Evolutionary conservation across 495 filamentous ascomycete genomes (phyloP).

Genomic region (Platismatia glauca): DNA sequence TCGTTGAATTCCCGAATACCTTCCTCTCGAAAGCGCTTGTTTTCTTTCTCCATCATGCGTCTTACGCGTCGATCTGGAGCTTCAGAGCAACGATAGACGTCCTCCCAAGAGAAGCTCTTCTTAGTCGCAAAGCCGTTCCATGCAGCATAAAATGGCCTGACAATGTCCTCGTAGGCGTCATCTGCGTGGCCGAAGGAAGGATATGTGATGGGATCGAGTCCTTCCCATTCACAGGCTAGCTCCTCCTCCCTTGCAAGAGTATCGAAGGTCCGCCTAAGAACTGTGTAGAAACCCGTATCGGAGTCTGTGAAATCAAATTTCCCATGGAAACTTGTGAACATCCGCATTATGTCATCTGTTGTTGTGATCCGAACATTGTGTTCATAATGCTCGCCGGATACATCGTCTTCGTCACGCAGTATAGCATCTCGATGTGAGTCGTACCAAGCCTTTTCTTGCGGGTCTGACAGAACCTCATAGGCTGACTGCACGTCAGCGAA

Average conservation of each 20-base stretch:
- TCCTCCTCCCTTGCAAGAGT: slow-evolving; percentile 75
- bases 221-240: slow-evolving; percentile 59
- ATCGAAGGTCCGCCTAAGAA: slow-evolving; percentile 63
- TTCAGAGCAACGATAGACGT: slow-evolving; percentile 69
- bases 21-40: slow-evolving; percentile 74
- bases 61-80: slow-evolving; percentile 79
- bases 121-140: slow-evolving; percentile 78
- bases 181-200: slow-evolving; percentile 67
- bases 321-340: slow-evolving; percentile 68
- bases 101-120: slow-evolving; percentile 85
- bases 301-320: slow-evolving; percentile 70
- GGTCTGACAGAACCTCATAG: slow-evolving; percentile 90
- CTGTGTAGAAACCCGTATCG: slow-evolving; percentile 71
- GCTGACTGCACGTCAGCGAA: slow-evolving; percentile 91
- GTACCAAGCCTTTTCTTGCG: slow-evolving; percentile 95
- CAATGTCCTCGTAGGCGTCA: slow-evolving; percentile 60
- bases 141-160: slow-evolving; percentile 68
- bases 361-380: slow-evolving; percentile 63
- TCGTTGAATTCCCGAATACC: slow-evolving; percentile 86
- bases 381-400: slow-evolving; percentile 41
- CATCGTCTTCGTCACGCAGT: slow-evolving; percentile 48
- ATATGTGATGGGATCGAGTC: slow-evolving; percentile 50
- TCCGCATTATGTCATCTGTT: slow-evolving; percentile 59
- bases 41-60: slow-evolving; percentile 90
- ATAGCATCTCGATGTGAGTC: slow-evolving; percentile 87